A percentile compares a stretch with the other conserved stretches of the same genome.
Conservation (phyloP, 345 rosid genomes). For the Jatropha curcas region DNA sequence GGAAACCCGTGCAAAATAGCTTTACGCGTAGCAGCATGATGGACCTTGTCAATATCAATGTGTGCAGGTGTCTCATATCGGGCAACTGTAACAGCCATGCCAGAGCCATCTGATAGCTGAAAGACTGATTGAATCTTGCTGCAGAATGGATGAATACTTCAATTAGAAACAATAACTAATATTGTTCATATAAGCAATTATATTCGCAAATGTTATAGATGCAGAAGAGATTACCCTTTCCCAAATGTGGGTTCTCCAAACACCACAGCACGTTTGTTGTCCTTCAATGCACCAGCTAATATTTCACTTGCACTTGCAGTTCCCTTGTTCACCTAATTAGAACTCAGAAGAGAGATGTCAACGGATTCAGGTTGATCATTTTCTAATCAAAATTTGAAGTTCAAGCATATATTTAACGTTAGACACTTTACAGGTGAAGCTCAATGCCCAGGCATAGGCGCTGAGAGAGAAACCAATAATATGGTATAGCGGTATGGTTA, state of each 20-base stretch:
- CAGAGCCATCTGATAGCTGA: conserved; percentile 93
- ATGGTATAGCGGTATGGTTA: background rate
- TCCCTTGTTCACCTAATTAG: conserved; percentile 87
- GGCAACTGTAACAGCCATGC: conserved; percentile 90
- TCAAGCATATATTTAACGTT: background rate
- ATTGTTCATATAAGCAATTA: too few relatives aligned
- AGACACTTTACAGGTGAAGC: background rate
- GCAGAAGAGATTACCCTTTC: conserved; percentile 66
- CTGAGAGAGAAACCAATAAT: background rate
- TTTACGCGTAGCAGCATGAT: background rate
- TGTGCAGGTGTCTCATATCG: conserved; percentile 96
- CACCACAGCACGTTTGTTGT: conserved; percentile 82
- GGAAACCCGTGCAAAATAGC: background rate
- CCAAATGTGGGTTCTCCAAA: conserved; percentile 92
- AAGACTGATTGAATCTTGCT: conserved; percentile 97
- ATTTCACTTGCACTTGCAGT: conserved; percentile 99
- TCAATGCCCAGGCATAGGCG: background rate
- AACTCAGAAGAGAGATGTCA: conserved; percentile 9
- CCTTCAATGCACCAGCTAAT: conserved; percentile 90
- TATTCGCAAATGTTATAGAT: background rate
- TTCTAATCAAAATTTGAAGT: background rate
- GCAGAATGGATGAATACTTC: conserved; percentile 27
- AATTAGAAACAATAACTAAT: too few relatives aligned
- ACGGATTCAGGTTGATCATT: background rate
- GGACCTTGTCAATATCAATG: conserved; percentile 81